These are phyloP conservation scores for Albophoma yamanashiensis DNA, from an alignment of 2,329 filamentous ascomycete species.

Conservation along the genomic window DNA sequence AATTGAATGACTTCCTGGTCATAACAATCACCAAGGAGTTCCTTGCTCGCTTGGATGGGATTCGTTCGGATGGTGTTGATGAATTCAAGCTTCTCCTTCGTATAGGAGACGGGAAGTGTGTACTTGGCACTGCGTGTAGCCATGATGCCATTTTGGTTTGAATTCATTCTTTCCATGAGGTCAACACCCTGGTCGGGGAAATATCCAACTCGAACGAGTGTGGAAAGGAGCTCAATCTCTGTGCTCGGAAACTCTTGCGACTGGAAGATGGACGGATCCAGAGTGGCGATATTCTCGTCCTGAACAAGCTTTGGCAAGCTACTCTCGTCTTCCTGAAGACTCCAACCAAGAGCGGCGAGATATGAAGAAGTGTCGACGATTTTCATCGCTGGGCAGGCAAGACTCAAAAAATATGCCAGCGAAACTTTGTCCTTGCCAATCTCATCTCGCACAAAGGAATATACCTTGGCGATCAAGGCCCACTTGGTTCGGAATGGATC, in stretches of 20 bases:
- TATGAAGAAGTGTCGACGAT: slow-evolving; percentile 34
- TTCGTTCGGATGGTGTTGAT: slow-evolving; percentile 8
- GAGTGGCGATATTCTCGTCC: slow-evolving; percentile 1
- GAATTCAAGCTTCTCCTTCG: slow-evolving; percentile 9
- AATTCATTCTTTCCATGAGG: slow-evolving; percentile 12
- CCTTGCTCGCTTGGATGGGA: slow-evolving; percentile 9
- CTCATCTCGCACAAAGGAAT: slow-evolving; percentile 41
- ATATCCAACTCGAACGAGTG: slow-evolving; percentile 14
- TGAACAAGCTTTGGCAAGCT: slow-evolving; percentile 8
- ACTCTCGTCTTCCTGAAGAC: slow-evolving; percentile 19
- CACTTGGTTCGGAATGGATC: slow-evolving; percentile 40
- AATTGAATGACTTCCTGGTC: slow-evolving; percentile 2
- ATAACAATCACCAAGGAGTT: slow-evolving; percentile 9
- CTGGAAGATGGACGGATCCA: neutral
- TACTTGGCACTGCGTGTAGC: slow-evolving; percentile 5
- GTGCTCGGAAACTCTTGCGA: slow-evolving; percentile 10
- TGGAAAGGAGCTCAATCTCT: slow-evolving; percentile 16
- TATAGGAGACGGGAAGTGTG: slow-evolving; percentile 4
- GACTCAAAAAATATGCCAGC: slow-evolving; percentile 33
- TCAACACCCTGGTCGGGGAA: slow-evolving; percentile 10
- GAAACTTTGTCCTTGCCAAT: slow-evolving; percentile 33
- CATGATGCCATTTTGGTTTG: slow-evolving; percentile 15
- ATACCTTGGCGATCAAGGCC: slow-evolving; percentile 42
- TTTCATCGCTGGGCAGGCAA: slow-evolving; percentile 34
- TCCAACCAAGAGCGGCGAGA: slow-evolving; percentile 35